These are phyloP conservation scores for Trichophyton rubrum DNA, from an alignment of 2,329 filamentous ascomycete species.

Conservation along the genomic window DNA sequence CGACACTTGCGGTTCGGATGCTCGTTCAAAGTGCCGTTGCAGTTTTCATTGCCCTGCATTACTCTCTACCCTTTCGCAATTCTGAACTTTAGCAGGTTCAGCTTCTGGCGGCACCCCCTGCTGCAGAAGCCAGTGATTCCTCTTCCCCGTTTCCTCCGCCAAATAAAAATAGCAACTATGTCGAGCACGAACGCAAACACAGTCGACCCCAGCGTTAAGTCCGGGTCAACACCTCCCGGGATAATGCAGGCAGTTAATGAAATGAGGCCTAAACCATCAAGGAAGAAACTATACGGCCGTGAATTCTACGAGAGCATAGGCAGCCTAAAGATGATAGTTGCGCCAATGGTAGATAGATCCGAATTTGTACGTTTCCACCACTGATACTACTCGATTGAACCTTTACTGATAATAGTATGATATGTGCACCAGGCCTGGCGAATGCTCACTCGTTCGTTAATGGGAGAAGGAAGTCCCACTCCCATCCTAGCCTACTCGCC, in stretches of 20 bases:
- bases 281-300: conserved; percentile 60
- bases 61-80: not conserved
- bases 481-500: conserved; percentile 78
- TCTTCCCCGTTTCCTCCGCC: not conserved
- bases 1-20: not conserved
- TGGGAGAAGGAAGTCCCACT: conserved; percentile 51
- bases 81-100: not conserved
- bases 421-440: conserved; percentile 69
- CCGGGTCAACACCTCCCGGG: not conserved
- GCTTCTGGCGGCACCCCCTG: not conserved
- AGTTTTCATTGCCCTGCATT: too few species aligned
- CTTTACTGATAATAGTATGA: not conserved
- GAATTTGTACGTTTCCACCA: conserved; percentile 61
- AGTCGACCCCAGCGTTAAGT: too few species aligned
- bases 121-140: not conserved
- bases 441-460: conserved; percentile 86
- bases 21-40: too few species aligned
- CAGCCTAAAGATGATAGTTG: conserved; percentile 77
- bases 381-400: conserved; percentile 7
- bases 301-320: conserved; percentile 94
- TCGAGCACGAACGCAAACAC: not conserved
- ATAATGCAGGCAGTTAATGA: not conserved
- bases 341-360: conserved; percentile 96
- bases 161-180: not conserved
- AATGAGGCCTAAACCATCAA: not conserved